A percentile compares a stretch with the other conserved stretches of the same genome.
Evolutionary conservation across 2,329 filamentous ascomycete species (phyloP).

Genomic region (Calonectria leucothoes): DNA sequence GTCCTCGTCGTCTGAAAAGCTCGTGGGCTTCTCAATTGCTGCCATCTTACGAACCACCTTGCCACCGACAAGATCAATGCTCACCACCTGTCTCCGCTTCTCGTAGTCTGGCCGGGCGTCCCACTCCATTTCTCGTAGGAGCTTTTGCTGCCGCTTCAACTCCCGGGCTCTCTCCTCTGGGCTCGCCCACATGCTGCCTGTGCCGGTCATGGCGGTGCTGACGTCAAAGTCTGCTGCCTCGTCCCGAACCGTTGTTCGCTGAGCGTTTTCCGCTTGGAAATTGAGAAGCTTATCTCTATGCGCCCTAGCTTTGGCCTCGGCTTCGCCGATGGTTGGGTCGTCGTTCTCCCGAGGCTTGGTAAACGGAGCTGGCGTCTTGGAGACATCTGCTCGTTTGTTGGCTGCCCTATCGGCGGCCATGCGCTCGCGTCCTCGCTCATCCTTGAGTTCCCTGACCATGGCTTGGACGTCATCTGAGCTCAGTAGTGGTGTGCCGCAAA

Average conservation of each 20-base stretch:
- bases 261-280: conserved; percentile 88
- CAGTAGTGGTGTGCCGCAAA: conserved; percentile 82
- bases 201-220: conserved; percentile 55
- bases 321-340: conserved; percentile 60
- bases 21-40: conserved; percentile 68
- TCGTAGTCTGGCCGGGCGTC: conserved; percentile 88
- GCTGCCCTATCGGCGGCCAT: conserved; percentile 83
- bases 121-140: conserved; percentile 88
- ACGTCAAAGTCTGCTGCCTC: conserved; percentile 78
- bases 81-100: conserved; percentile 85
- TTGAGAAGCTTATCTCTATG: conserved; percentile 84
- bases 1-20: conserved; percentile 60
- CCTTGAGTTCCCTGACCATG: conserved; percentile 86
- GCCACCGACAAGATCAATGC: conserved; percentile 82
- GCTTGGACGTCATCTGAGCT: conserved; percentile 79
- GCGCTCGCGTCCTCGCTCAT: conserved; percentile 87
- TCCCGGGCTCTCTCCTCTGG: conserved; percentile 86
- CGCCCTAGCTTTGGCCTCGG: conserved; percentile 75
- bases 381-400: conserved; percentile 74
- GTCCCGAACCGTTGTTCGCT: conserved; percentile 85
- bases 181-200: conserved; percentile 79
- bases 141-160: conserved; percentile 86
- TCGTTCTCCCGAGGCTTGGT: conserved; percentile 56
- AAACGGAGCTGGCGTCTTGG: conserved; percentile 70
- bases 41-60: conserved; percentile 81